Base-by-base conservation (phyloP, 441 rosid species). In the Gossypium davidsonii region DNA sequence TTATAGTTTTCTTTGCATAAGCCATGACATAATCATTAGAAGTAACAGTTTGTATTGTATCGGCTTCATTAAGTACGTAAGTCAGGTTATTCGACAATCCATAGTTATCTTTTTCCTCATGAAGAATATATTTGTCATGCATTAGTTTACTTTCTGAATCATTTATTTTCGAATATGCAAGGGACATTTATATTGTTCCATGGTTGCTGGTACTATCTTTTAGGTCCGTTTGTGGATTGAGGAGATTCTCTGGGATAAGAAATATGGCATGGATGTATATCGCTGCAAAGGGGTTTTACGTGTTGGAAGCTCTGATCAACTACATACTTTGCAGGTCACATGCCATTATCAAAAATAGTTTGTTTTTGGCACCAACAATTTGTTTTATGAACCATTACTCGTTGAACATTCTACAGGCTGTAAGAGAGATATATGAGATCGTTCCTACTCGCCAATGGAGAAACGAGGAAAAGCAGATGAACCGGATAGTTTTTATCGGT, bases 191-290 rank as follows among this genome's bases (percentile, higher is more conserved):
- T 65, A 6, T 55, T 59, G 12, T 42, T 59, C 9, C 11, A 18
- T 71, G 59, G 49, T 65, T 65, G 67, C 21, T 70, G 42, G 51
- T 53, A 23, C 56, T 58, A 49, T 18, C 31, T 69, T 72, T 79
- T 53, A 95, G 98, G 86, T 91, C 73, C 90, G 86, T 12, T 73
- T 79, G 70, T 95, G 97, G 99, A 86, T 95, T 3, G 97, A 92
- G 86, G 99, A 90, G 74, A 90, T 92, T 77, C 85, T 92, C 67
- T 91, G 99, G 99, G 97, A 92, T 67, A 95, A 89, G 81, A 90
- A 85, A 73, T 51, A 79, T 77, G 90, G 65, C 26, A 87, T 90
- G 93, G 96, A 92, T 83, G 85, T 92, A 8, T 91, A 95, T 70
- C 95, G 96, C 42, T 95, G 98, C 86, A 95, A 95, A 83, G 99